A percentile compares a stretch with the other conserved stretches of the same genome.
Conservation (phyloP, 768 basidiomycete genomes). For the Suillus fuscotomentosus region DNA sequence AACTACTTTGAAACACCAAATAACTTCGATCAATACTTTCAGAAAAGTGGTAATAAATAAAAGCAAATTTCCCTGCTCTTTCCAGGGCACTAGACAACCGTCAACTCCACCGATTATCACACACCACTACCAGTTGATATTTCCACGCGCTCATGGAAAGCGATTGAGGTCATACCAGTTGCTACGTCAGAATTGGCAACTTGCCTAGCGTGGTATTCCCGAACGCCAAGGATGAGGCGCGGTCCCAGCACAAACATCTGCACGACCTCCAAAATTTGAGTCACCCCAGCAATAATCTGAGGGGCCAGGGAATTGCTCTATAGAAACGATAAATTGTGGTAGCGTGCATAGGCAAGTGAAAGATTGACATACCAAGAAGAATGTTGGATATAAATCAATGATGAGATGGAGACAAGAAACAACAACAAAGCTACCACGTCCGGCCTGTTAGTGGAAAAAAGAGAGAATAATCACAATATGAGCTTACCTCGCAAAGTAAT, state of each 20-base stretch:
- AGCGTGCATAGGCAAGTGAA: not conserved
- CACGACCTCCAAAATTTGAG: not conserved
- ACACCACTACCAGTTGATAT: not conserved
- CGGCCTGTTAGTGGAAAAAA: too few relatives aligned
- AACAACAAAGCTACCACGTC: too few relatives aligned
- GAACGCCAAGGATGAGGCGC: not conserved
- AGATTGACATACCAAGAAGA: not conserved
- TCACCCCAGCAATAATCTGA: rapidly evolving
- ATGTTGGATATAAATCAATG: rapidly evolving
- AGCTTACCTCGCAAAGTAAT: too few relatives aligned
- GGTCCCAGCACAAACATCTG: not conserved
- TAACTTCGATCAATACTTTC: too few relatives aligned
- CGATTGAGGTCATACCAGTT: not conserved
- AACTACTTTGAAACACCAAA: too few relatives aligned
- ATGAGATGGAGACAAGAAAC: too few relatives aligned
- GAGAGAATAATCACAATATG: too few relatives aligned
- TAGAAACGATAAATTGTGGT: not conserved
- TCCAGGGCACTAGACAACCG: not conserved
- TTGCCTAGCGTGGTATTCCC: not conserved
- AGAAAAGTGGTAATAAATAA: too few relatives aligned
- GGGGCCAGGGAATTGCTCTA: rapidly evolving
- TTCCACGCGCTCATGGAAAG: not conserved
- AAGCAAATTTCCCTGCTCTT: too few relatives aligned
- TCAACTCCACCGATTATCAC: not conserved
- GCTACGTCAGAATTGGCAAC: too few relatives aligned